Conservation (phyloP, 169 alveolate genomes). For the Cryptosporidium felis region DNA sequence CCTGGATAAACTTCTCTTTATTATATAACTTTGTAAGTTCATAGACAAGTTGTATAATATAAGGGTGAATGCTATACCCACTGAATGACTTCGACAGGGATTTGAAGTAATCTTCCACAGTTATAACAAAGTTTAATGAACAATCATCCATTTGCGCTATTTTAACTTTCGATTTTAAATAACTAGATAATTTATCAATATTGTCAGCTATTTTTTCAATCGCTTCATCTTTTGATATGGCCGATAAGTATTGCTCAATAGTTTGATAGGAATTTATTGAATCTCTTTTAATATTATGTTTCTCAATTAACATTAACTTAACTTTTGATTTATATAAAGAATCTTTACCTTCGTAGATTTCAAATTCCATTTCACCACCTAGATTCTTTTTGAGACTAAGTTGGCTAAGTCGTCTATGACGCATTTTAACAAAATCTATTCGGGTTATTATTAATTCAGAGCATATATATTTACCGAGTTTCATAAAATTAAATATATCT, state of each 20-base stretch:
- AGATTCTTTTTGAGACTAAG: too few relatives aligned
- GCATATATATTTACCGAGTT: slow-evolving; percentile 18
- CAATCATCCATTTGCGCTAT: not conserved
- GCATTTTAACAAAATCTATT: not conserved
- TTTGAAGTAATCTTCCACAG: not conserved
- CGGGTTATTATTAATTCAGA: slow-evolving; percentile 2
- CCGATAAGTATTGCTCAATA: not conserved
- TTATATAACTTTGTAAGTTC: not conserved
- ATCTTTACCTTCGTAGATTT: not conserved
- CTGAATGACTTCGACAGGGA: slow-evolving; percentile 36
- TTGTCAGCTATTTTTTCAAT: not conserved
- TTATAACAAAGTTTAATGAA: not conserved
- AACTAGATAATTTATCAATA: not conserved
- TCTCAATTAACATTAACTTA: not conserved
- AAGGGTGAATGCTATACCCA: slow-evolving; percentile 61
- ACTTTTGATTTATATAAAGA: not conserved
- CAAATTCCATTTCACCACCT: not conserved
- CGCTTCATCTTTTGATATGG: not conserved
- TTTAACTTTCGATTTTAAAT: not conserved
- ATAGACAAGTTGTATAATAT: slow-evolving; percentile 8
- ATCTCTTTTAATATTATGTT: not conserved
- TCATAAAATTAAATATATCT: slow-evolving; percentile 1
- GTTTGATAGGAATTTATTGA: not conserved
- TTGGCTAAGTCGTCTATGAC: not conserved
- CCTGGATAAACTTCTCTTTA: not conserved